Base-by-base conservation (phyloP, 176 grass and related monocot species). In the Rhynchospora tenuis region DNA sequence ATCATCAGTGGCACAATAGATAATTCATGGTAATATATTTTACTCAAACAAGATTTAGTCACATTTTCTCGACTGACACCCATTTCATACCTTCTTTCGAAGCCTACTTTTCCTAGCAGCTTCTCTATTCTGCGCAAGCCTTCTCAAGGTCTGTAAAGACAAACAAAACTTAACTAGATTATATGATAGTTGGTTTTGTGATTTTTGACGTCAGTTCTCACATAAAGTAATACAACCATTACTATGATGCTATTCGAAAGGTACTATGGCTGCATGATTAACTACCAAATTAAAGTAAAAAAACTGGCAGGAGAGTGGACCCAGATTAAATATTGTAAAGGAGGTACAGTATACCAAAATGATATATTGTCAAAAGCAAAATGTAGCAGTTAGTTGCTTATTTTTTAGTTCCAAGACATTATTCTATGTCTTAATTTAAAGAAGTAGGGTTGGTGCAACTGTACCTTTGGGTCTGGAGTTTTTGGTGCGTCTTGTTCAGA, bases 81-180 rank as follows among this genome's bases (percentile, higher is more conserved):
- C 48, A 24, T 84, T 71, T 60, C 66, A 11, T 27, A 97, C 94
- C 94, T 97, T 97, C 88, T 94, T 97, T 59, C 94, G 90, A 52
- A 97, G 71, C 90, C 94, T 90, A 57, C 94, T 97, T 84, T 97
- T 97, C 77, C 90, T 92, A 6, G 94, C 94, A 46, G 94, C 94
- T 80, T 97, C 94, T 89, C 94, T 91, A 85, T 97, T 97, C 81
- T 97, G 94, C 33, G 92, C 94, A 81, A 97, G 94, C 83, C 94
- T 89, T 79, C 94, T 89, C 78, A 97, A 62, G 19, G 77, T 92
- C 94, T 97, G 83, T 85, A 82, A 29, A 24, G 0, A 82, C 12
- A 85, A 38, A 52, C 62, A 23, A 68, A 75, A 48, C 13, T 65
- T 19, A 68, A 19, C 6, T 9, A 70, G 6, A 44, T 70, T 12